A percentile compares a stretch with the other conserved stretches of the same genome.
Conservation (phyloP, 1,139 yeast genomes). For the Kodamaea arcana region DNA sequence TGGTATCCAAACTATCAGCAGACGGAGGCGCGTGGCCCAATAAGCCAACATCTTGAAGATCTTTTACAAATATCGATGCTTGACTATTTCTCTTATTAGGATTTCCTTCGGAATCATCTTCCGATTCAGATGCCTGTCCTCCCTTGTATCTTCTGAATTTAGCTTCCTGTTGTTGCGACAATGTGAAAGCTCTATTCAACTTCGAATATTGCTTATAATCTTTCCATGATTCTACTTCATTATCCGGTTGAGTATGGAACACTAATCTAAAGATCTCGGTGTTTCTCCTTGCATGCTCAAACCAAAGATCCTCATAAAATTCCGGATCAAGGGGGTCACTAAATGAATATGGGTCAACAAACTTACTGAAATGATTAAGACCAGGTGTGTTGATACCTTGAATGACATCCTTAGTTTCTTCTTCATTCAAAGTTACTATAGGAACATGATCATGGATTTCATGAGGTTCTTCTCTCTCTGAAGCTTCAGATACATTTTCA, state of each 20-base stretch:
- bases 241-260: constrained; percentile 94
- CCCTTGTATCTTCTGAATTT: constrained; percentile 21
- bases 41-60: constrained; percentile 32
- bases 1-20: not conserved
- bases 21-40: constrained; percentile 39
- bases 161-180: constrained; percentile 45
- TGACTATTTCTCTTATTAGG: constrained; percentile 19
- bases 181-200: constrained; percentile 51
- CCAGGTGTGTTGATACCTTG: constrained; percentile 31
- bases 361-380: constrained; percentile 34
- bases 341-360: constrained; percentile 83
- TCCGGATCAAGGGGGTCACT: constrained; percentile 77
- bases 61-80: constrained; percentile 24
- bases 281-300: constrained; percentile 76
- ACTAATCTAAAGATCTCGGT: constrained; percentile 78
- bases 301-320: constrained; percentile 89
- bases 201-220: constrained; percentile 74
- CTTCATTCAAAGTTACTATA: constrained; percentile 44
- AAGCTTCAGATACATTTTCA: constrained; percentile 2
- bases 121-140: constrained; percentile 11
- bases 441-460: constrained; percentile 28
- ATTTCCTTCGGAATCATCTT: constrained; percentile 9
- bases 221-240: constrained; percentile 80
- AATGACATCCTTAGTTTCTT: constrained; percentile 42
- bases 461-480: constrained; percentile 4